Evolutionary conservation across 1,284 basidiomycete genomes (phyloP).

Genomic region (Cutaneotrichosporon cyanovorans): DNA sequence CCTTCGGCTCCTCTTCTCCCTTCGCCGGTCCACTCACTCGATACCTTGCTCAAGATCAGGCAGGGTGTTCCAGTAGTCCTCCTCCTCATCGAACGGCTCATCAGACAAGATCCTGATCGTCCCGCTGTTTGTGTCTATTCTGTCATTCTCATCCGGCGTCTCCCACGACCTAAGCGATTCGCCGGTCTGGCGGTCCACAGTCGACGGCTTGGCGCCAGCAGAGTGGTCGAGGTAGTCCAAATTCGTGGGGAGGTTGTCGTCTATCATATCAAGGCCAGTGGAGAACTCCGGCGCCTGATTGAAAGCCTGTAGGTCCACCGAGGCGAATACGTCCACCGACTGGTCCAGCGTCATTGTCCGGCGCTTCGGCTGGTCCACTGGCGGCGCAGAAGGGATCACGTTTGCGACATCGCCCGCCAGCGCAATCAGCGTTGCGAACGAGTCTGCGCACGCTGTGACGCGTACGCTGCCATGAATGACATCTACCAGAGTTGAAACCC

Average conservation of each 20-base stretch:
- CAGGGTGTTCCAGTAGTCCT: conserved; percentile 65
- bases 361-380: neutral
- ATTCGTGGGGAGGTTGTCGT: conserved; percentile 84
- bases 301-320: conserved; percentile 80
- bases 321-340: conserved; percentile 52
- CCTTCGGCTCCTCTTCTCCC: neutral
- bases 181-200: conserved; percentile 58
- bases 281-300: conserved; percentile 54
- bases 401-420: conserved; percentile 38
- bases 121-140: conserved; percentile 84
- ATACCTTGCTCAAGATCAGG: conserved; percentile 40
- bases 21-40: conserved; percentile 19
- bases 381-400: conserved; percentile 18
- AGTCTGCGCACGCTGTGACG: conserved; percentile 46
- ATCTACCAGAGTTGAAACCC: conserved; percentile 23
- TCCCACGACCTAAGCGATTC: conserved; percentile 39
- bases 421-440: conserved; percentile 34
- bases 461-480: conserved; percentile 24
- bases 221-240: conserved; percentile 76
- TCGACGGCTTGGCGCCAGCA: conserved; percentile 7
- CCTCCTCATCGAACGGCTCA: conserved; percentile 53
- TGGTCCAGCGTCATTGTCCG: conserved; percentile 24
- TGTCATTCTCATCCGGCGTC: conserved; percentile 52
- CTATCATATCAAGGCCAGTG: conserved; percentile 75
- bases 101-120: conserved; percentile 70